phyloP scores from a whole-genome alignment of 495 filamentous ascomycete species.

The Neurospora pannonica region DNA sequence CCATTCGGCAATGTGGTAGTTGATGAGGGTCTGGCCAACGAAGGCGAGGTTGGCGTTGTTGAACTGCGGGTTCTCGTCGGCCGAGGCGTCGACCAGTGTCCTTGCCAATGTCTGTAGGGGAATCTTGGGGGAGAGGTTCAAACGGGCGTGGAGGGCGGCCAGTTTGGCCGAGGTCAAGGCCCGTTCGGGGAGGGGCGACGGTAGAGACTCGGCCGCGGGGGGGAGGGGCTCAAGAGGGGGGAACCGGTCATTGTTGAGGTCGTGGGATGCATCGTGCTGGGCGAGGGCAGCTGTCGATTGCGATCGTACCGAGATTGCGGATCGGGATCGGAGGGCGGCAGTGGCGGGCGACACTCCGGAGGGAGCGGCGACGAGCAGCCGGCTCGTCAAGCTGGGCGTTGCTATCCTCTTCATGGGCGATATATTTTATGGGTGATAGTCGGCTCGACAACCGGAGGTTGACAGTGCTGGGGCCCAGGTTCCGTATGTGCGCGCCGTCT shows the following conservation, averaged over 20 bases:
- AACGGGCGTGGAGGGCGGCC: constrained; percentile 83
- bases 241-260: constrained; percentile 12
- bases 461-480: neutral
- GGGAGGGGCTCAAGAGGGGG: constrained; percentile 21
- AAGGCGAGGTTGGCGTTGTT: constrained; percentile 60
- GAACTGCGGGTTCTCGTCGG: constrained; percentile 56
- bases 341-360: constrained; percentile 27
- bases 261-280: constrained; percentile 9
- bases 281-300: constrained; percentile 14
- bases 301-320: constrained; percentile 7
- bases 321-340: constrained; percentile 22
- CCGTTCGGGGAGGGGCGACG: constrained; percentile 59
- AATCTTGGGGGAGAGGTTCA: constrained; percentile 69
- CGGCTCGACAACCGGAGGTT: neutral
- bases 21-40: constrained; percentile 72
- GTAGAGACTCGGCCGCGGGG: constrained; percentile 16
- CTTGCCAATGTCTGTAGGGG: constrained; percentile 81
- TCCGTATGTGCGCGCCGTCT: neutral
- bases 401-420: constrained; percentile 35
- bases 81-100: constrained; percentile 72
- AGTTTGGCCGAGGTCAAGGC: constrained; percentile 80
- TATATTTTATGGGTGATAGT: neutral
- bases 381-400: constrained; percentile 25
- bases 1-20: constrained; percentile 79
- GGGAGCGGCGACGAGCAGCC: constrained; percentile 23